phyloP scores from a whole-genome alignment of 805 yeast genomes.

The Cyberlindnera petersonii region DNA sequence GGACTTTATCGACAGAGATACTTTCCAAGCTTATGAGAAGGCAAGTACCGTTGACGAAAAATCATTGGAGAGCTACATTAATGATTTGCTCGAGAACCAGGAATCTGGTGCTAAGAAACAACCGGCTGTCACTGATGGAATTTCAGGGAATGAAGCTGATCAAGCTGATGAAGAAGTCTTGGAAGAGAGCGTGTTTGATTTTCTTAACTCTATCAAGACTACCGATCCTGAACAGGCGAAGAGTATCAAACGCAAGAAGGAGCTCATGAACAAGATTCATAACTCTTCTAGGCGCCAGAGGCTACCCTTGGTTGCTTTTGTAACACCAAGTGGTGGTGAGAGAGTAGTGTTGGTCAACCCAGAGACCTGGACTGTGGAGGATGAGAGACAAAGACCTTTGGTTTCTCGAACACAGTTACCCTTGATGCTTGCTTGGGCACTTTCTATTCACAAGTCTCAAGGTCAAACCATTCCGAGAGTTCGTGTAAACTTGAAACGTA shows the following conservation, averaged over 20 bases:
- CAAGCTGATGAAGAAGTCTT: conserved; percentile 19
- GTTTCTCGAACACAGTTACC: conserved; percentile 83
- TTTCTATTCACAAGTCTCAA: conserved; percentile 93
- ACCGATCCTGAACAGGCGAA: conserved; percentile 26
- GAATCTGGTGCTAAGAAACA: neutral
- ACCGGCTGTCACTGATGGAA: neutral
- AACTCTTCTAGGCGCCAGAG: conserved; percentile 42
- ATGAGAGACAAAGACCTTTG: conserved; percentile 60
- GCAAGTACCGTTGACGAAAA: conserved; percentile 21
- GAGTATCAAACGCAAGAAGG: conserved; percentile 45
- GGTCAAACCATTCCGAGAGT: conserved; percentile 83
- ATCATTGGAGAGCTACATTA: neutral
- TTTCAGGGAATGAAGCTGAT: neutral
- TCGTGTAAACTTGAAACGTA: conserved; percentile 66
- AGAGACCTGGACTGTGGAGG: conserved; percentile 78
- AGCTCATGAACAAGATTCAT: conserved; percentile 40
- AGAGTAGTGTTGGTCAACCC: conserved; percentile 77
- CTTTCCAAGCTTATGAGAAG: conserved; percentile 39
- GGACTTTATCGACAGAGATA: conserved; percentile 51
- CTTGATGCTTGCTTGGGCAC: conserved; percentile 90
- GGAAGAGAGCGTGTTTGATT: conserved; percentile 49
- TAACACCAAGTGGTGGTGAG: conserved; percentile 63
- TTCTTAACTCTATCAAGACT: conserved; percentile 31
- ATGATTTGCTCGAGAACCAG: neutral
- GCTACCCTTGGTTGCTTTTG: conserved; percentile 77